Evolutionary conservation across 768 basidiomycete genomes (phyloP).

Genomic region (Termitomyces sp.): DNA sequence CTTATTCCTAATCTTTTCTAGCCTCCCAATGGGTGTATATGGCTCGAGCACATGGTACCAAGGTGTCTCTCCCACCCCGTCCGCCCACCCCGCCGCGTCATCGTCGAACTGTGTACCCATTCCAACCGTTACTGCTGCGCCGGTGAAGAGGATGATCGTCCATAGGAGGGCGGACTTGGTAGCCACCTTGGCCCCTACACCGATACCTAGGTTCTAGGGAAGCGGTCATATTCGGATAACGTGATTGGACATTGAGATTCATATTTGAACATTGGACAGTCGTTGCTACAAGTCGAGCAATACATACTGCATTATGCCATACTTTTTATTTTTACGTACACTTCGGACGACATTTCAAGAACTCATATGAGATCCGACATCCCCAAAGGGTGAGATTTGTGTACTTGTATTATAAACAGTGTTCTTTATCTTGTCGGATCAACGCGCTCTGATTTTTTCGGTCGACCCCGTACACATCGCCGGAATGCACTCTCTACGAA

Average conservation of each 20-base stretch:
- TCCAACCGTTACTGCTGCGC: slow-evolving; percentile 26
- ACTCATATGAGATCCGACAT: too few species aligned
- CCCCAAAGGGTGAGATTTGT: too few species aligned
- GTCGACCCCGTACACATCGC: not conserved
- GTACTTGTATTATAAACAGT: too few species aligned
- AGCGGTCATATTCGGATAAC: not conserved
- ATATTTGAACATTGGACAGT: not conserved
- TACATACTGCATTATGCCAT: not conserved
- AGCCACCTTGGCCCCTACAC: not conserved
- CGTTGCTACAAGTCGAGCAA: too few species aligned
- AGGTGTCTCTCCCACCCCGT: slow-evolving; percentile 50
- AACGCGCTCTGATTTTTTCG: not conserved
- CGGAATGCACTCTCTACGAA: not conserved
- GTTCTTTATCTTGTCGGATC: not conserved
- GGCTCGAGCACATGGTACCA: slow-evolving; percentile 69
- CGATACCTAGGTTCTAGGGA: not conserved
- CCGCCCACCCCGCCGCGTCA: slow-evolving; percentile 50
- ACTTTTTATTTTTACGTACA: not conserved
- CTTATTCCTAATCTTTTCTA: slow-evolving; percentile 10
- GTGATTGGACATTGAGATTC: not conserved
- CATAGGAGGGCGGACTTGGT: not conserved
- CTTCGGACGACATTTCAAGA: too few species aligned
- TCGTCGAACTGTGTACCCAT: slow-evolving; percentile 58
- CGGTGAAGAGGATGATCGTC: slow-evolving; percentile 13
- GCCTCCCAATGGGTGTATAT: slow-evolving; percentile 64